Evolutionary conservation across 176 grass and related monocot species (phyloP).

Genomic region (Triticum timopheevii): DNA sequence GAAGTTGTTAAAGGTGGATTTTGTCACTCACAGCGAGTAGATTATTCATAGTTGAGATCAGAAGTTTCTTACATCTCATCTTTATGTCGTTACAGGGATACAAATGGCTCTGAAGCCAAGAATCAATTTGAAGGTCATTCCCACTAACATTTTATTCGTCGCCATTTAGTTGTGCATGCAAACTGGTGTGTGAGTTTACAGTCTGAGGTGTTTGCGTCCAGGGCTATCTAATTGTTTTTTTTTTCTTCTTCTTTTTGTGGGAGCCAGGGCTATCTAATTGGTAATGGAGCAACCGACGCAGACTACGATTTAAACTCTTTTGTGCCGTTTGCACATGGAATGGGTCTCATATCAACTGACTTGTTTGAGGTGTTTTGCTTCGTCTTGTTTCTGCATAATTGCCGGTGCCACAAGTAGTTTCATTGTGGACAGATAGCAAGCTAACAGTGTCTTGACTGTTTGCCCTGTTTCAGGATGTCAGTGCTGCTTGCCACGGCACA

Average conservation of each 20-base stretch:
- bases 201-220: slow-evolving; percentile 18
- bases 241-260: too few species aligned
- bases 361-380: slow-evolving; percentile 54
- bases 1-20: slow-evolving; percentile 74
- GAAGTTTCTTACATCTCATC: neutral
- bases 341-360: slow-evolving; percentile 83
- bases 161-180: neutral
- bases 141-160: neutral
- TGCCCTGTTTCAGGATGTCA: slow-evolving; percentile 56
- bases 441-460: neutral
- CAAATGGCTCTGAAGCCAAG: slow-evolving; percentile 46
- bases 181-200: neutral
- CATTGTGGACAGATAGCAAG: neutral
- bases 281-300: slow-evolving; percentile 57
- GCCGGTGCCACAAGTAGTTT: neutral
- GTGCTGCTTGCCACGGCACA: slow-evolving; percentile 53
- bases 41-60: neutral
- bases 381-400: neutral
- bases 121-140: slow-evolving; percentile 75
- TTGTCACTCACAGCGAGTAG: neutral
- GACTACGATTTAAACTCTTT: slow-evolving; percentile 74
- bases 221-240: slow-evolving; percentile 68
- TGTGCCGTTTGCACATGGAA: slow-evolving; percentile 88
- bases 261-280: slow-evolving; percentile 83
- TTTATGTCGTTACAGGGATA: slow-evolving; percentile 46